Evolutionary conservation across 108 stramenopile species (phyloP).

Genomic region (Mayamaea pseudoterrestris): DNA sequence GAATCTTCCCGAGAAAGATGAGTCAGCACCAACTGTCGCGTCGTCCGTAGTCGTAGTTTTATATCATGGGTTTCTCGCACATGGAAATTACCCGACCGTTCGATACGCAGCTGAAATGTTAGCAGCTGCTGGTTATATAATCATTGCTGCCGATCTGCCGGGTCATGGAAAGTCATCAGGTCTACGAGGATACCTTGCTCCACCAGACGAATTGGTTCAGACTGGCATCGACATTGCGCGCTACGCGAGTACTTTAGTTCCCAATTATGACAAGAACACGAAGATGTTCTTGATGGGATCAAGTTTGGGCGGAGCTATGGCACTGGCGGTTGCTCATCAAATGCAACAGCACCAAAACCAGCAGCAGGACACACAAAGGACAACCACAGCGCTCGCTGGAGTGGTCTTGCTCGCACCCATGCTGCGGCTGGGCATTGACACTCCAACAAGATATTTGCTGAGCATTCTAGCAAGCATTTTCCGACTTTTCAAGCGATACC

Average conservation of each 20-base stretch:
- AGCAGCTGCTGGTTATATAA: slow-evolving; percentile 33
- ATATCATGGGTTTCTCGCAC: slow-evolving; percentile 74
- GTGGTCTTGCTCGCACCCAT: slow-evolving; percentile 74
- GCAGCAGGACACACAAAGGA: neutral
- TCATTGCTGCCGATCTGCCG: slow-evolving; percentile 55
- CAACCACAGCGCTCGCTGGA: slow-evolving; percentile 15
- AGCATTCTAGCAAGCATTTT: slow-evolving; percentile 24
- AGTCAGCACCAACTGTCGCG: slow-evolving; percentile 1
- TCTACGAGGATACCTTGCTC: slow-evolving; percentile 38
- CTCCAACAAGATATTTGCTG: slow-evolving; percentile 21
- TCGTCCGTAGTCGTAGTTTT: slow-evolving; percentile 46
- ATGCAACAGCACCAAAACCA: slow-evolving; percentile 5
- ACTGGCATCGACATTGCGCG: slow-evolving; percentile 40
- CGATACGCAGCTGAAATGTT: slow-evolving; percentile 60
- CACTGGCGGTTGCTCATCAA: slow-evolving; percentile 41
- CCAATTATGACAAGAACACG: slow-evolving; percentile 7
- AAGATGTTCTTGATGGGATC: slow-evolving; percentile 57
- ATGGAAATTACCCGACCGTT: slow-evolving; percentile 68
- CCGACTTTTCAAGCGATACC: slow-evolving; percentile 38
- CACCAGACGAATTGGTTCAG: slow-evolving; percentile 37
- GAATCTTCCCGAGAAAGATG: too few relatives aligned
- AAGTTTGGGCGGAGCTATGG: slow-evolving; percentile 78
- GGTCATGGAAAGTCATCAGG: slow-evolving; percentile 69
- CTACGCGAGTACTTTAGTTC: slow-evolving; percentile 18
- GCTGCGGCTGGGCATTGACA: slow-evolving; percentile 48